A percentile compares a stretch with the other conserved stretches of the same genome.
Conservation (phyloP, 208 protist species). For the Leishmania braziliensis region DNA sequence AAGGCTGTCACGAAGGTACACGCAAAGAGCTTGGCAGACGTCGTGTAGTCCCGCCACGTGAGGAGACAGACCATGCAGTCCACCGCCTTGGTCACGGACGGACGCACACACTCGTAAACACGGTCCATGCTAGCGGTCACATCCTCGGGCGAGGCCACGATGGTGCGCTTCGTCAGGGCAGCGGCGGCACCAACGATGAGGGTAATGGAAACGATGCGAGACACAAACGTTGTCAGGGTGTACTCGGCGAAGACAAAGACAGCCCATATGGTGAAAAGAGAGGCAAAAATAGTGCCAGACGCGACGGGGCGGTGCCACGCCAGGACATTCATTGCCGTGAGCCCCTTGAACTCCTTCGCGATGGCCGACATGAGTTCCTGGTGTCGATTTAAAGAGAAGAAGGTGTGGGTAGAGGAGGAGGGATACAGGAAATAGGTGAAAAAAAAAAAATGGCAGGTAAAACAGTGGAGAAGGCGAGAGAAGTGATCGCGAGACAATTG, state of each 20-base stretch:
- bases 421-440: neutral
- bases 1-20: conserved; percentile 50
- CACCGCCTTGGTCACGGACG: conserved; percentile 33
- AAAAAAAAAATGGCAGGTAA: neutral
- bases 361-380: conserved; percentile 28
- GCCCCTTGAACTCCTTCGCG: conserved; percentile 43
- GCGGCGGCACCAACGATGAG: conserved; percentile 46
- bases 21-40: conserved; percentile 54
- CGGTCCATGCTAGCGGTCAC: conserved; percentile 50
- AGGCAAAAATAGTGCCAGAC: conserved; percentile 43
- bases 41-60: conserved; percentile 62
- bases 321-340: conserved; percentile 57
- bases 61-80: conserved; percentile 40
- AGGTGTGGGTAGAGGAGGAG: neutral
- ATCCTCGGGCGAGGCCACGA: conserved; percentile 40
- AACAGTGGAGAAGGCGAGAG: neutral
- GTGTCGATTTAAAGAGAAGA: neutral
- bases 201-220: conserved; percentile 47
- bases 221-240: conserved; percentile 76
- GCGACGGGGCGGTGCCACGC: conserved; percentile 70
- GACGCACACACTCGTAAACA: conserved; percentile 53
- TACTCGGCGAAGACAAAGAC: conserved; percentile 74
- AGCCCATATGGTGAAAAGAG: conserved; percentile 47
- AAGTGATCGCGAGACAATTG: too few species aligned
- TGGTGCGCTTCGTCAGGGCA: conserved; percentile 34